Percentiles rank a stretch among this genome's conserved stretches.
These are phyloP conservation scores for Heritiera fomes DNA, from an alignment of 345 rosid species.

Conservation along the genomic window DNA sequence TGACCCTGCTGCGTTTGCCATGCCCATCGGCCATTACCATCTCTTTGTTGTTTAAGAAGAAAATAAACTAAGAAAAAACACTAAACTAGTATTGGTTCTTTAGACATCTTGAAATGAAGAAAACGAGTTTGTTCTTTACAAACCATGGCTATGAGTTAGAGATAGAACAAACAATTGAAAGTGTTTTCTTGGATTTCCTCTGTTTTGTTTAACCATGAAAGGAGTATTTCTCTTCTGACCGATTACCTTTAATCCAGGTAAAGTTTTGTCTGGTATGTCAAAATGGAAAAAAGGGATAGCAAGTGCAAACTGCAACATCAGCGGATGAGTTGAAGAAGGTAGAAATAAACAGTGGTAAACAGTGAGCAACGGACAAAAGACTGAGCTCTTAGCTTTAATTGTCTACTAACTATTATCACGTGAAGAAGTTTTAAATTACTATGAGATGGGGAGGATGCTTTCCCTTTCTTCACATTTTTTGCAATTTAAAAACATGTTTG, in stretches of 20 bases:
- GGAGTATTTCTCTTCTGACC: not conserved
- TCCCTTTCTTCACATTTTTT: slow-evolving; percentile 22
- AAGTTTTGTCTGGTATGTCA: no score
- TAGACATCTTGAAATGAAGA: not conserved
- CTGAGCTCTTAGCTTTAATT: not conserved
- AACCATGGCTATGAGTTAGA: no score
- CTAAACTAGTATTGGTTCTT: no score
- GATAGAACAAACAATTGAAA: not conserved
- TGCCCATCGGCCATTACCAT: not conserved
- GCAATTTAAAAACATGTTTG: slow-evolving; percentile 26
- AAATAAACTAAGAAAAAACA: not conserved
- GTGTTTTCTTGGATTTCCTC: not conserved
- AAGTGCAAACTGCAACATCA: no score
- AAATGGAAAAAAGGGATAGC: not conserved
- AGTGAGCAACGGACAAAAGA: slow-evolving; percentile 9
- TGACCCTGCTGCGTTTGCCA: not conserved
- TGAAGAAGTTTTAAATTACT: slow-evolving; percentile 13
- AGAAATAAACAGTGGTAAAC: not conserved
- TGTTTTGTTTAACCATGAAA: not conserved
- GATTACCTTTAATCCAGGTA: not conserved
- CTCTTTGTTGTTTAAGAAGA: not conserved
- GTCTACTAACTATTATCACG: slow-evolving; percentile 9
- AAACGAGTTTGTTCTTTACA: not conserved
- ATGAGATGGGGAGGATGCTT: not conserved
- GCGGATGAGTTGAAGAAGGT: not conserved